phyloP scores from a whole-genome alignment of 2,329 filamentous ascomycete genomes.

The Colletotrichum liaoningense region DNA sequence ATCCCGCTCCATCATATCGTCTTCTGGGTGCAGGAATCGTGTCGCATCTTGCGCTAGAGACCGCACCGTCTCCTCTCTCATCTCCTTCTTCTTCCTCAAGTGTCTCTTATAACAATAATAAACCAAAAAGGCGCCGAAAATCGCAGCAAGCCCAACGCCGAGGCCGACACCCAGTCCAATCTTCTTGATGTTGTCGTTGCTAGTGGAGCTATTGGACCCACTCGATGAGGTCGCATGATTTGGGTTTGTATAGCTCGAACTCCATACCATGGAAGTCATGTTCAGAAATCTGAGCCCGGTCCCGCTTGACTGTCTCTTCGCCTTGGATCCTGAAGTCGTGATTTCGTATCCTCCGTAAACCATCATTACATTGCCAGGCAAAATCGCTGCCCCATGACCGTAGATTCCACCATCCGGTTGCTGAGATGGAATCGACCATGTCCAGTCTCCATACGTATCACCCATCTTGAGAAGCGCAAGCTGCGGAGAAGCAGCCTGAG shows the following conservation, averaged over 20 bases:
- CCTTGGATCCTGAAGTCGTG: slow-evolving; percentile 43
- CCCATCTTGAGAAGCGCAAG: slow-evolving; percentile 82
- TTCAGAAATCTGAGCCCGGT: slow-evolving; percentile 62
- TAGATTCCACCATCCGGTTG: slow-evolving; percentile 65
- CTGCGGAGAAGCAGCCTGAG: slow-evolving; percentile 82
- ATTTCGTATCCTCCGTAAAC: slow-evolving; percentile 72
- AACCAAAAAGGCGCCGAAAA: slow-evolving; percentile 58
- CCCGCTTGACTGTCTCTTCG: slow-evolving; percentile 47
- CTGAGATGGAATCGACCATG: slow-evolving; percentile 72
- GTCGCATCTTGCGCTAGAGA: slow-evolving; percentile 61
- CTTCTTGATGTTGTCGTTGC: slow-evolving; percentile 48
- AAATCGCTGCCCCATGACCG: slow-evolving; percentile 71
- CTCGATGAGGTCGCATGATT: slow-evolving; percentile 30
- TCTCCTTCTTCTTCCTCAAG: slow-evolving; percentile 42
- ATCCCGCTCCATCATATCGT: slow-evolving; percentile 60
- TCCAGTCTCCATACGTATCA: slow-evolving; percentile 79
- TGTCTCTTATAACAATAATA: slow-evolving; percentile 62
- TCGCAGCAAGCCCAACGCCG: slow-evolving; percentile 69
- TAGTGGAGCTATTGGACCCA: not conserved
- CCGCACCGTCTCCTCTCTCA: slow-evolving; percentile 59
- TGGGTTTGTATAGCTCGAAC: slow-evolving; percentile 61
- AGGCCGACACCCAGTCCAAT: slow-evolving; percentile 74
- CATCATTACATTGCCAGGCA: slow-evolving; percentile 77
- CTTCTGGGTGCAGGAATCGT: slow-evolving; percentile 54
- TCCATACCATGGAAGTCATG: slow-evolving; percentile 67